These are phyloP conservation scores for Boeremia exigua DNA, from an alignment of 2,329 filamentous ascomycete genomes.

Conservation along the genomic window DNA sequence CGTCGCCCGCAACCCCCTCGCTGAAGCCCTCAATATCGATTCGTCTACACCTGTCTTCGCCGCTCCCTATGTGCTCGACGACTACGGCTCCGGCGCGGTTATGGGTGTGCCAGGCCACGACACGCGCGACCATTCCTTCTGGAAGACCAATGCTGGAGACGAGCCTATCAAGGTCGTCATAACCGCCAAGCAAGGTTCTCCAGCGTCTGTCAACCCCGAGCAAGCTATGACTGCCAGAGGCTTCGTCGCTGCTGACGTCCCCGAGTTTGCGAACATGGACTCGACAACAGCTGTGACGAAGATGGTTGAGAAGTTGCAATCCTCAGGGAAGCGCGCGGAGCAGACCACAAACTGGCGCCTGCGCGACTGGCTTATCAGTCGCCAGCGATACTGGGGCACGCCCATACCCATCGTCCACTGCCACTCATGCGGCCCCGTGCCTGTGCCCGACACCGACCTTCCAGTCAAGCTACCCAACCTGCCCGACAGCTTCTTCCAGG, in stretches of 20 bases:
- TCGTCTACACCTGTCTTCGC: conserved; percentile 76
- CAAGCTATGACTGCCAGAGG: conserved; percentile 70
- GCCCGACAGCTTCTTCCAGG: conserved; percentile 70
- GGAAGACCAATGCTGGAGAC: conserved; percentile 70
- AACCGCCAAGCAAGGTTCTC: conserved; percentile 11
- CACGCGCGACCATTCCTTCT: conserved; percentile 77
- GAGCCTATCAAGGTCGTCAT: conserved; percentile 67
- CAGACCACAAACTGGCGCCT: conserved; percentile 77
- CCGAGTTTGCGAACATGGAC: conserved; percentile 66
- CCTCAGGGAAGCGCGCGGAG: conserved; percentile 63
- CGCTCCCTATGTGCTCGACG: conserved; percentile 82
- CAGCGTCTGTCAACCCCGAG: conserved; percentile 48
- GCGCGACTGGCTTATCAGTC: conserved; percentile 87
- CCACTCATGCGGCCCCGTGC: conserved; percentile 74
- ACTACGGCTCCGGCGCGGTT: conserved; percentile 85
- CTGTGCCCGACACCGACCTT: conserved; percentile 76
- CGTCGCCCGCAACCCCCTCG: conserved; percentile 51
- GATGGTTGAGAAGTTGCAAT: conserved; percentile 61
- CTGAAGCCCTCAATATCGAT: conserved; percentile 58
- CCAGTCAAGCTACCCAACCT: conserved; percentile 78
- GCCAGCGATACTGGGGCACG: conserved; percentile 91
- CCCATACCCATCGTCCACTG: conserved; percentile 92
- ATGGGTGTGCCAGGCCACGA: conserved; percentile 94
- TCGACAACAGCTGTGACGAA: conserved; percentile 68
- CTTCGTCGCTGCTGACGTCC: conserved; percentile 69